Evolutionary conservation across 2,329 filamentous ascomycete species (phyloP), one percentile per base, ranked within the genome.

Genomic region (Delphinella strobiligena): DNA sequence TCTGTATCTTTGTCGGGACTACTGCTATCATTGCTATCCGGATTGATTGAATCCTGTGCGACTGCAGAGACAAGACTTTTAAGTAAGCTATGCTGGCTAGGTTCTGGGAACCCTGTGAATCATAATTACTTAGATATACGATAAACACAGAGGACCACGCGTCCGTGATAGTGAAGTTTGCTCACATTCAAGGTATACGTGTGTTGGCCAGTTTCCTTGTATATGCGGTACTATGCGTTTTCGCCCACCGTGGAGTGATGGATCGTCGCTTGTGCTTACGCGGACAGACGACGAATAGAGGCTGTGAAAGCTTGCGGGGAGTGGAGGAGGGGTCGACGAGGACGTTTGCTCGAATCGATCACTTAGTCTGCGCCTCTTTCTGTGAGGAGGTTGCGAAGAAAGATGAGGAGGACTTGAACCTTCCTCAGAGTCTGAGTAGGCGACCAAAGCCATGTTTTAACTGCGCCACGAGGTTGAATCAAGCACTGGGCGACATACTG

Each of bases 121-220:
- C n/a, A n/a, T n/a, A n/a, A n/a, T n/a, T n/a, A n/a, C n/a, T n/a
- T n/a, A n/a, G n/a, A n/a, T n/a, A n/a, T n/a, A n/a, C n/a, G n/a
- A n/a, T n/a, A n/a, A n/a, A n/a, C n/a, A n/a, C n/a, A n/a, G n/a
- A n/a, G n/a, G n/a, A n/a, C n/a, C n/a, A n/a, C n/a, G n/a, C n/a
- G n/a, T n/a, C n/a, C n/a, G n/a, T n/a, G n/a, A n/a, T n/a, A n/a
- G n/a, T n/a, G n/a, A n/a, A n/a, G n/a, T n/a, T n/a, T n/a, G 66
- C 78, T 62, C 69, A 93, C 91, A 98, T 65, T 96, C 89, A 41
- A 94, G 68, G 59, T 93, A 96, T 34, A 96, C 58, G 61, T 96
- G 89, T 24, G 80, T 86, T 1, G 89, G 86, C 91, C 91, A 98
- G 59, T 87, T 85, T 44, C 91, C 91, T 43, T 78, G 75, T 18